A percentile compares a stretch with the other conserved stretches of the same genome.
These are phyloP conservation scores for Alternaria panax DNA, from an alignment of 2,329 filamentous ascomycete genomes.

Conservation along the genomic window DNA sequence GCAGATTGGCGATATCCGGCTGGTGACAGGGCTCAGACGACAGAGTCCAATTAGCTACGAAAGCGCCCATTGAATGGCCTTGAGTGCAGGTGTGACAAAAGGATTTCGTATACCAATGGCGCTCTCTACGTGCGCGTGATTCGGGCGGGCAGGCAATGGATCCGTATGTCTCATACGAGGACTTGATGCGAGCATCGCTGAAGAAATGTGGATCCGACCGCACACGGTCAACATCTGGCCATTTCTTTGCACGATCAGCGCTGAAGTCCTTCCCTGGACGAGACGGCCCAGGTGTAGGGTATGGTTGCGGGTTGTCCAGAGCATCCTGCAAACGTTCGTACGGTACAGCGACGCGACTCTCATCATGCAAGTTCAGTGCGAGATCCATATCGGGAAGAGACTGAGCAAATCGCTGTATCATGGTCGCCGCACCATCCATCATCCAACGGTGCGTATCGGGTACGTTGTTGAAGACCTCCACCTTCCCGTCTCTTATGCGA, in stretches of 20 bases:
- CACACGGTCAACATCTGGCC: constrained; percentile 40
- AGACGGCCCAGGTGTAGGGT: constrained; percentile 31
- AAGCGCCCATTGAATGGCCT: constrained; percentile 71
- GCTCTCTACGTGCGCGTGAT: constrained; percentile 65
- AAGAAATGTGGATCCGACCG: constrained; percentile 40
- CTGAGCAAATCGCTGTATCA: constrained; percentile 60
- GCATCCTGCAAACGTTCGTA: constrained; percentile 45
- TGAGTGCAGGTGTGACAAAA: constrained; percentile 70
- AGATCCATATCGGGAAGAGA: constrained; percentile 69
- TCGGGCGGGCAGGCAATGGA: constrained; percentile 66
- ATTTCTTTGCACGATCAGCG: constrained; percentile 47
- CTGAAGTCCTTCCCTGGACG: constrained; percentile 48
- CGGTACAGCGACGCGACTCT: constrained; percentile 64
- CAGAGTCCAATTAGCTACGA: constrained; percentile 70
- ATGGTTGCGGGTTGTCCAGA: constrained; percentile 32
- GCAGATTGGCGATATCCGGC: constrained; percentile 75
- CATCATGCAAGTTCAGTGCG: constrained; percentile 69
- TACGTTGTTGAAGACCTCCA: constrained; percentile 52
- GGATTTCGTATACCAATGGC: constrained; percentile 68
- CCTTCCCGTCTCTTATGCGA: constrained; percentile 62
- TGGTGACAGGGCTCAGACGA: constrained; percentile 77
- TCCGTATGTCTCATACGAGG: constrained; percentile 53
- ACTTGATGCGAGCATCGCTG: constrained; percentile 47
- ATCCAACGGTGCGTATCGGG: constrained; percentile 66
- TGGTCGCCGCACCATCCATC: constrained; percentile 61